These are phyloP conservation scores for Suillus spraguei DNA, from an alignment of 768 basidiomycete genomes.

Conservation along the genomic window DNA sequence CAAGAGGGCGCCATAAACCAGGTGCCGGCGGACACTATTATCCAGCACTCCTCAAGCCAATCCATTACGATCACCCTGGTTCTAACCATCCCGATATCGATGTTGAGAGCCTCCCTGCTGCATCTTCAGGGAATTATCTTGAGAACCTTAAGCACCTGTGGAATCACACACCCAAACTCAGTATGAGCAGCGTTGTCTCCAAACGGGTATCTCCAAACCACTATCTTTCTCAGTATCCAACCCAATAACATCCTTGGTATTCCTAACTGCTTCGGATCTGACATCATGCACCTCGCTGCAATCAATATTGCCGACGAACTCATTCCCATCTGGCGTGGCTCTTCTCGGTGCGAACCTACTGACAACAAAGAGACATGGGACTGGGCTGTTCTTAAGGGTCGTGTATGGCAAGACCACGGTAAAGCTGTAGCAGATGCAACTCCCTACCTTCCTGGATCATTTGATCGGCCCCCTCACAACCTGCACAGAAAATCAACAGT, in stretches of 20 bases:
- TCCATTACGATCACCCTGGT: conserved; percentile 22
- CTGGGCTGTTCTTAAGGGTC: conserved; percentile 32
- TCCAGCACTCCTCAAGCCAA: not conserved
- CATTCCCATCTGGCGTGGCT: conserved; percentile 26
- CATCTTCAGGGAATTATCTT: conserved; percentile 9
- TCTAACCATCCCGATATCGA: conserved; percentile 34
- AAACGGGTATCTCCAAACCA: conserved; percentile 38
- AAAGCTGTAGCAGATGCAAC: conserved; percentile 18
- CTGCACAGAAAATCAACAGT: conserved; percentile 24
- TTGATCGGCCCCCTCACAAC: conserved; percentile 24
- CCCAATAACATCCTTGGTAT: conserved; percentile 23
- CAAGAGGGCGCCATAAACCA: conserved; percentile 22
- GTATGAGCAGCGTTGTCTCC: conserved; percentile 25
- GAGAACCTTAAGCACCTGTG: conserved; percentile 4
- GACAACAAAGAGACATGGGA: conserved; percentile 32
- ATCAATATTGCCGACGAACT: conserved; percentile 25
- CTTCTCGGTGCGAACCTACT: conserved; percentile 13
- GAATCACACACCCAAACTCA: conserved; percentile 17
- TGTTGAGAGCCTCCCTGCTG: conserved; percentile 14
- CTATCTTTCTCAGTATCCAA: conserved; percentile 36
- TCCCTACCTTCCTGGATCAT: conserved; percentile 18
- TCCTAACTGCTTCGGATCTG: conserved; percentile 36
- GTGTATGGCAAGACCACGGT: conserved; percentile 24
- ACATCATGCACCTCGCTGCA: conserved; percentile 42
- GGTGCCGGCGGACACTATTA: conserved; percentile 16